Evolutionary conservation across 2,329 filamentous ascomycete species (phyloP), one percentile per base, ranked within the genome.

Genomic region (Cytospora piceicola): DNA sequence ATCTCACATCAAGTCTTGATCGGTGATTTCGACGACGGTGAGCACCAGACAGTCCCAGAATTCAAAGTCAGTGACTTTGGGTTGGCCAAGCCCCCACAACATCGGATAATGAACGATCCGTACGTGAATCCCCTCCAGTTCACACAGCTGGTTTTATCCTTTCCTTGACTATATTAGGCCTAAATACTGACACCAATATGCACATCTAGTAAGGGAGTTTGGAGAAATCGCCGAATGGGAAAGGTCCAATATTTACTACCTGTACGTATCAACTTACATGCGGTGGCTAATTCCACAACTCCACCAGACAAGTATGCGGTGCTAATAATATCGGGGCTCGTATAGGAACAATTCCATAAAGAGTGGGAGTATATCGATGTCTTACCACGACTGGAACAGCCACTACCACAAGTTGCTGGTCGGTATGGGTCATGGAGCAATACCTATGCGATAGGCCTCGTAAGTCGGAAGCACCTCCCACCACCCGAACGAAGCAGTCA

Each of bases 371-470:
- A 56, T 24, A 62, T 62, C 30, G 27, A 34, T 15, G 46, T n/a
- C 20, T 49, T 32, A 8, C 60, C 60, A 12, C 2, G 9, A 15
- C 2, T 34, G 1, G 52, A 62, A 20, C 8, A 36, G 5, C 39
- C 9, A 2, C 39, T 7, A 22, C 57, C 42, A 8, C 3, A 1
- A 29, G 60, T 62, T 9, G 60, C 60, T 24, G 60, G 60, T 1
- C 34, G 24, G 7, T 62, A 62, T 12, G 60, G 60, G 17, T n/a
- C 53, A 7, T 62, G 60, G 60, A 62, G 60, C n/a, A 62, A 62
- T 11, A n/a, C 56, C 51, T 62, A 46, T 15, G 51, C 54, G 22
- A 15, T 42, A 7, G 59, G 24, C 14, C 51, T 54, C 7, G 59
- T 61, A 55, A 55, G 59, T 15, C n/a, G 2, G 20, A 20, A 3